These are phyloP conservation scores for Aegilops longissima DNA, from an alignment of 176 grass and related monocot genomes.

Conservation along the genomic window DNA sequence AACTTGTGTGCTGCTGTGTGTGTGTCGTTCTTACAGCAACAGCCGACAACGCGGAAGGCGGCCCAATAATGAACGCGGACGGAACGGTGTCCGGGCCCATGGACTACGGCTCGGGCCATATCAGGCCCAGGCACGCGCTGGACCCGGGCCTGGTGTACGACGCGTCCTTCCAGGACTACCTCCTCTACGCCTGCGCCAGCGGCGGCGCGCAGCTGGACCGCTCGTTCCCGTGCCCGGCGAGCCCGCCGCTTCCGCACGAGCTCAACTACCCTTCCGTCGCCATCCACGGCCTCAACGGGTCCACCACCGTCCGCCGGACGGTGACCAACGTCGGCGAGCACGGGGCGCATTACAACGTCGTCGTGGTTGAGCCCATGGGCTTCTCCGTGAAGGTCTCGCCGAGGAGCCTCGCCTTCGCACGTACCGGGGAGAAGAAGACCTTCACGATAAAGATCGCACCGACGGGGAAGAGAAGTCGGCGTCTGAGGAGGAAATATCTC, in stretches of 20 bases:
- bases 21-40: slow-evolving; percentile 39
- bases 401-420: slow-evolving; percentile 43
- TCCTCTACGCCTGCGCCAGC: slow-evolving; percentile 71
- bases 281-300: slow-evolving; percentile 46
- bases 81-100: slow-evolving; percentile 53
- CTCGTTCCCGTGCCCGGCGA: slow-evolving; percentile 56
- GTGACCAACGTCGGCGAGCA: slow-evolving; percentile 76
- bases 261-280: slow-evolving; percentile 89
- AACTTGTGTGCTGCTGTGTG: too few relatives aligned
- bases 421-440: slow-evolving; percentile 46
- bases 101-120: slow-evolving; percentile 75
- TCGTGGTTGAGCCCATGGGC: slow-evolving; percentile 42
- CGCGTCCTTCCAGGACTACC: slow-evolving; percentile 79
- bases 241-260: slow-evolving; percentile 36
- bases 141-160: slow-evolving; percentile 92
- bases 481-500: slow-evolving; percentile 2
- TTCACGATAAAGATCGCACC: slow-evolving; percentile 42
- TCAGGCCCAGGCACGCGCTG: slow-evolving; percentile 68
- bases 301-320: slow-evolving; percentile 53
- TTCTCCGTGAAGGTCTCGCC: slow-evolving; percentile 62
- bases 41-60: slow-evolving; percentile 35
- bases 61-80: slow-evolving; percentile 53
- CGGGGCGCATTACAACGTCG: slow-evolving; percentile 43
- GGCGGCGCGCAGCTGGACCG: slow-evolving; percentile 57
- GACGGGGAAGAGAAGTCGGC: neutral